Base-by-base conservation (phyloP, 768 basidiomycete genomes). In the Tremella mesenterica region DNA sequence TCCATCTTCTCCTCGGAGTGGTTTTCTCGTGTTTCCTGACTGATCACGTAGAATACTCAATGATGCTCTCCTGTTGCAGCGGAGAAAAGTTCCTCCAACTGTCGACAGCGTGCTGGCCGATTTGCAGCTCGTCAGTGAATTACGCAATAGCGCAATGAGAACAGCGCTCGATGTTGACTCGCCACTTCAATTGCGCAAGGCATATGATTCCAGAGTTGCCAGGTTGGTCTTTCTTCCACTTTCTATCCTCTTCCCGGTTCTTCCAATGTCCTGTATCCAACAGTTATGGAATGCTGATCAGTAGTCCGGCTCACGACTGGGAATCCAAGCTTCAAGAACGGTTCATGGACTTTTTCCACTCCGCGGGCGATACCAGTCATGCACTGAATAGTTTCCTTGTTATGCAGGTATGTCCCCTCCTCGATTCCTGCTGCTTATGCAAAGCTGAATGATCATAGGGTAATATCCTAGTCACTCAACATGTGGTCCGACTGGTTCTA, bases 401-500 rank as follows among this genome's bases (percentile, higher is more conserved):
- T 25, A 59, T 65, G 57, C 63, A 69, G 57, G 60, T 62, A 26
- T 47, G 60, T 36, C 16, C n/a, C n/a, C n/a, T 20, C 3, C 10
- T 18, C 36, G 9, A 16, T 43, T 46, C 8, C 41, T n/a, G 31
- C n/a, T 21, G 31, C 28, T 47, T n/a, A n/a, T n/a, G n/a, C n/a
- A n/a, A n/a, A n/a, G n/a, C n/a, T n/a, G n/a, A n/a, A n/a, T n/a
- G 20, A 36, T n/a, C 18, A 12, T 25, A 62, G 58, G 63, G 67
- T 4, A 72, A 72, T 45, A 68, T 72, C 21, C 56, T 69, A 13
- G 70, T 72, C 8, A 70, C 67, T 5, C 65, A 69, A 45, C 62
- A 65, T 27, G 54, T 71, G 21, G 64, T 67, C 31, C 56, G 70
- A 23, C 57, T 71, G 16, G 70, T 67, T 12, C 58, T 71, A 18